A percentile compares a stretch with the other conserved stretches of the same genome.
These are phyloP conservation scores for Hawksworthiomyces lignivorus DNA, from an alignment of 2,329 filamentous ascomycete species.

Conservation along the genomic window DNA sequence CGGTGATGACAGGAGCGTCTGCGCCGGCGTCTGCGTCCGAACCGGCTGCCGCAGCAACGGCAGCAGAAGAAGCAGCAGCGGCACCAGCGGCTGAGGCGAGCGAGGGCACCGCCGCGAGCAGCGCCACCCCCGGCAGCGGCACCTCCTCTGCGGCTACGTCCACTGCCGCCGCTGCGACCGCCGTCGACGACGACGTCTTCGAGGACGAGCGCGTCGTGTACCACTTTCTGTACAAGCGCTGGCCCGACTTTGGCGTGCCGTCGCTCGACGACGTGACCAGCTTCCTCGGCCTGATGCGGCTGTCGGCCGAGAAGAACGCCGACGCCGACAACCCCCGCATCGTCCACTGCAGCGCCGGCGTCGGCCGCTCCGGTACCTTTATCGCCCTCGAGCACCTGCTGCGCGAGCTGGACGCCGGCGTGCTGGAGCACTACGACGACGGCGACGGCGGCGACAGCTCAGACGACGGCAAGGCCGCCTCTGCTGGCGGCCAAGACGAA, in stretches of 20 bases:
- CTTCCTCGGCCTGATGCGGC: conserved; percentile 61
- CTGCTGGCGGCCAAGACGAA: too few species aligned
- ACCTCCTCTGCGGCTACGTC: too few species aligned
- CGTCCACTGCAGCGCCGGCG: conserved; percentile 82
- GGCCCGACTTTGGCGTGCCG: conserved; percentile 87
- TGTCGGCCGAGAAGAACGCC: conserved; percentile 54
- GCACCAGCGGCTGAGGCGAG: too few species aligned
- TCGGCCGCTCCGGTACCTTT: conserved; percentile 90
- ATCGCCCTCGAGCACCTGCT: conserved; percentile 92
- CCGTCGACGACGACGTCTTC: conserved; percentile 18
- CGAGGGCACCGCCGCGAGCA: too few species aligned
- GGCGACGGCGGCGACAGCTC: conserved; percentile 4
- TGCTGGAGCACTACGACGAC: conserved; percentile 45
- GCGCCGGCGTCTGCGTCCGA: neutral
- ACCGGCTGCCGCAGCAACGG: neutral
- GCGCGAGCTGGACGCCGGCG: conserved; percentile 69
- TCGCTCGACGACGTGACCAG: conserved; percentile 57
- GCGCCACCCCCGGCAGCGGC: too few species aligned
- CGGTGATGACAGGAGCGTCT: too few species aligned
- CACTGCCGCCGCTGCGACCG: neutral
- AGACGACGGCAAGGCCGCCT: neutral
- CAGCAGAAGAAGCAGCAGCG: neutral
- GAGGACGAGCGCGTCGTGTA: conserved; percentile 59
- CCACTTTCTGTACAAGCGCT: conserved; percentile 79
- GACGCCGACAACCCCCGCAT: conserved; percentile 64